A percentile compares a stretch with the other conserved stretches of the same genome.
These are phyloP conservation scores for Ascochyta viciae-villosae DNA, from an alignment of 2,329 filamentous ascomycete species.

Conservation along the genomic window DNA sequence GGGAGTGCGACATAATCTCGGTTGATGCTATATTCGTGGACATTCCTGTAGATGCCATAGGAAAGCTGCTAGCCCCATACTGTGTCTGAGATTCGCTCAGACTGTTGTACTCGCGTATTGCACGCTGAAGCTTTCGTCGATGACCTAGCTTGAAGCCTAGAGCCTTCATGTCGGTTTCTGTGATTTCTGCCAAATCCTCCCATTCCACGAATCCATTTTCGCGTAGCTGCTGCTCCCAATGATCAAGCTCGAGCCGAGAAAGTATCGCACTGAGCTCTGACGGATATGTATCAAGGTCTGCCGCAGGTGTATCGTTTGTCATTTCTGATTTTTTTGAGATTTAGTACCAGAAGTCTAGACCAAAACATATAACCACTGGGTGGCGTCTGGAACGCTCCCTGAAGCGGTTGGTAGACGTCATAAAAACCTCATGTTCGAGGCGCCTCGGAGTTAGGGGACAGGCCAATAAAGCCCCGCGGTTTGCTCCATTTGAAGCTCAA, in stretches of 20 bases:
- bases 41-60: slow-evolving; percentile 7
- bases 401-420: too few relatives aligned
- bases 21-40: too few relatives aligned
- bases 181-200: slow-evolving; percentile 19
- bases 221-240: slow-evolving; percentile 11
- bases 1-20: slow-evolving; percentile 8
- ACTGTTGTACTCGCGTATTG: slow-evolving; percentile 22
- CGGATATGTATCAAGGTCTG: too few relatives aligned
- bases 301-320: too few relatives aligned
- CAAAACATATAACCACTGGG: too few relatives aligned
- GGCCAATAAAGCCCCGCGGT: too few relatives aligned
- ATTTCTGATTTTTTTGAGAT: too few relatives aligned
- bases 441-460: too few relatives aligned
- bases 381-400: too few relatives aligned
- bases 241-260: slow-evolving; percentile 8
- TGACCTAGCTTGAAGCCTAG: slow-evolving; percentile 21
- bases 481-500: too few relatives aligned
- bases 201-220: slow-evolving; percentile 24
- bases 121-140: slow-evolving; percentile 21
- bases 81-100: slow-evolving; percentile 18
- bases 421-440: too few relatives aligned
- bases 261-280: slow-evolving; percentile 7
- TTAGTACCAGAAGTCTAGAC: too few relatives aligned
- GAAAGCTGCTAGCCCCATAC: slow-evolving; percentile 21
- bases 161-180: slow-evolving; percentile 17